A percentile compares a stretch with the other conserved stretches of the same genome.
phyloP scores from a whole-genome alignment of 2,329 filamentous ascomycete genomes.

The Neurospora sp. region DNA sequence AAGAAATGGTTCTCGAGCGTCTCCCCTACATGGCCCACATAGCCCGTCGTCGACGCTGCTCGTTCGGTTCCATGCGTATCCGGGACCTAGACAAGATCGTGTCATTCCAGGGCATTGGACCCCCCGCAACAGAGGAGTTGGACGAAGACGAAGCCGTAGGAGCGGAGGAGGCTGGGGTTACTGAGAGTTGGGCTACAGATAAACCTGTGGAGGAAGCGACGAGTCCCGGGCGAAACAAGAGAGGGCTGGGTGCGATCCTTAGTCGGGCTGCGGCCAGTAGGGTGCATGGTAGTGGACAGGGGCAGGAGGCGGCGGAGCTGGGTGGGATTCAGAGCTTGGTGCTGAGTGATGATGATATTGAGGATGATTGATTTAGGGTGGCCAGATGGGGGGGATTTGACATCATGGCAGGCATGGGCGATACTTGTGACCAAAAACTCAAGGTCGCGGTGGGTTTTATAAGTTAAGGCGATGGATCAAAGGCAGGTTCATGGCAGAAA shows the following conservation, averaged over 20 bases:
- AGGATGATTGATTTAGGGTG: constrained; percentile 41
- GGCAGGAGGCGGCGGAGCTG: constrained; percentile 21
- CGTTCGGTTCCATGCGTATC: constrained; percentile 27
- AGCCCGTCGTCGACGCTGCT: constrained; percentile 30
- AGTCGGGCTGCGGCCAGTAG: constrained; percentile 15
- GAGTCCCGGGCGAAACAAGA: constrained; percentile 33
- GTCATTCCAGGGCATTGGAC: constrained; percentile 49
- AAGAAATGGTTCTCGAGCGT: constrained; percentile 71
- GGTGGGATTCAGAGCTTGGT: constrained; percentile 54
- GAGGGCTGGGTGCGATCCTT: constrained; percentile 22
- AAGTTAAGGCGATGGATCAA: background rate
- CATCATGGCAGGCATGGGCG: background rate
- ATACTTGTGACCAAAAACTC: background rate
- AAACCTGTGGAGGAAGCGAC: constrained; percentile 42
- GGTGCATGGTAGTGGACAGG: constrained; percentile 7
- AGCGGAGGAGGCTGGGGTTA: constrained; percentile 8
- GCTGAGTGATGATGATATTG: constrained; percentile 76
- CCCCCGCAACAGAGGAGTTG: constrained; percentile 28
- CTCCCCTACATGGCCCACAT: constrained; percentile 78
- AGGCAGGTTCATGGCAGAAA: background rate
- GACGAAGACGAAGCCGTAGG: constrained; percentile 23
- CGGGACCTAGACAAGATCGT: constrained; percentile 59
- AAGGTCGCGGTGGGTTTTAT: background rate
- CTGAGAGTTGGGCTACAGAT: constrained; percentile 52
- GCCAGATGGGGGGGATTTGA: background rate